Base-by-base conservation (phyloP, 2,329 filamentous ascomycete genomes). In the Sporothrix globosa region DNA sequence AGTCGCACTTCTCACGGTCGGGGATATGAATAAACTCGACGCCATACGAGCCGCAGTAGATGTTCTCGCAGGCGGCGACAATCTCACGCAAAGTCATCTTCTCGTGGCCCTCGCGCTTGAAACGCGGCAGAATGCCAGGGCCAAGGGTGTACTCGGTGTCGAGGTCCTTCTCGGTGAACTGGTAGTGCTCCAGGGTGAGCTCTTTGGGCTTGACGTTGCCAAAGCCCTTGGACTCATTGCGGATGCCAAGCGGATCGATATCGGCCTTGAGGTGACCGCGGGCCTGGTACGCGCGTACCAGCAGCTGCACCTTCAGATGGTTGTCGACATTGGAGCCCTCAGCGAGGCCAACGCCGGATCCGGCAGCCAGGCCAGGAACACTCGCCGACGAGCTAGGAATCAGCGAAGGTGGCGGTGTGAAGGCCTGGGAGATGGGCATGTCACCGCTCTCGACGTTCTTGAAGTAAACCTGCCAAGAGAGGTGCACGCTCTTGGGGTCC, bases 391-490 rank as follows among this genome's bases (percentile, higher is more conserved):
- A 91, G 75, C 89, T 88, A 70, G 94, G 92, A 67, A 98, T 90
- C 75, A 99, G 89, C 76, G 92, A 97, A 19, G 96, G 96, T 61
- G 96, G 96, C 75, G 96, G 94, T 75, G 93, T 93, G 85, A 99
- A 99, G 76, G 96, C 96, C 83, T 97, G 92, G 74, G 95, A 96
- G 79, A 97, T 93, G 79, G 95, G 95, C 93, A 99, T 98, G 78
- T 96, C 92, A 80, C 96, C 96, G 75, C 89, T 92, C 85, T 99
- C 96, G 92, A 99, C 97, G 84, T 99, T 99, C 84, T 90, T 92
- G 88, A 99, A 99, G 87, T 99, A 99, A 79, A 96, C 90, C 84
- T 97, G 95, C 96, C 96, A 99, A 80, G 96, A 99, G 77, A 97
- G 87, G 82, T 99, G 96, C 72, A 99, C 96, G 79, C 92, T 97